phyloP scores from a whole-genome alignment of 2,329 filamentous ascomycete genomes.

The Alternaria infectoria region DNA sequence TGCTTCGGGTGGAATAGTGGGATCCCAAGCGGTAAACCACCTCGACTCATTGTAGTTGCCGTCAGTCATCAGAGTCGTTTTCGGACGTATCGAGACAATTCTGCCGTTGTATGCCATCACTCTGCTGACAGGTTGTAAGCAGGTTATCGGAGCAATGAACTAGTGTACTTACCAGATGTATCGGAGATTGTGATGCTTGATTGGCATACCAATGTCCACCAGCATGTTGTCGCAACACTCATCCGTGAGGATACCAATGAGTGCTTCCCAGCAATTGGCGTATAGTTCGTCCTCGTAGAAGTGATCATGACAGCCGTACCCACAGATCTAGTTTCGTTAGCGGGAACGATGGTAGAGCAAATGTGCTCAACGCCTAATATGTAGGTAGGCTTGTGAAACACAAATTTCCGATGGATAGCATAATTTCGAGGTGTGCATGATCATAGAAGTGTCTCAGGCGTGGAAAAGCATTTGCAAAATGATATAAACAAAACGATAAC shows the following conservation, averaged over 20 bases:
- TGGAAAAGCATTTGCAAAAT: neutral
- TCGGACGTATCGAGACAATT: constrained; percentile 75
- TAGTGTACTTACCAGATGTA: constrained; percentile 53
- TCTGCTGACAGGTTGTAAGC: constrained; percentile 52
- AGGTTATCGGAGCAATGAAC: rapidly evolving
- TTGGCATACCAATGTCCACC: constrained; percentile 41
- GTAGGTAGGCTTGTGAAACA: neutral
- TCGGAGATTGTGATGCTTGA: constrained; percentile 66
- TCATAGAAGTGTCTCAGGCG: neutral
- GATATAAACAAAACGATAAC: neutral
- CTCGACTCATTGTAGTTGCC: constrained; percentile 60
- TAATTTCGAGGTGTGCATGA: neutral
- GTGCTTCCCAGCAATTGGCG: constrained; percentile 58
- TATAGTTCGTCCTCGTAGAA: constrained; percentile 52
- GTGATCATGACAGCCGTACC: constrained; percentile 57
- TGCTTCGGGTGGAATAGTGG: neutral
- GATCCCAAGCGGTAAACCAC: constrained; percentile 41
- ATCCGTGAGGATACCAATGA: constrained; percentile 67
- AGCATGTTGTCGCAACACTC: constrained; percentile 66
- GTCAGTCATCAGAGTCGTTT: constrained; percentile 73
- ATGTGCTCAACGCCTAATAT: neutral
- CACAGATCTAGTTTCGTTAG: neutral
- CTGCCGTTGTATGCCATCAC: constrained; percentile 69
- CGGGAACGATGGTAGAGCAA: constrained; percentile 42
- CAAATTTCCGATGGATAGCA: neutral